Evolutionary conservation across 1,139 yeast species (phyloP), one percentile per base, ranked within the genome.

Genomic region (Blastobotrys apis): DNA sequence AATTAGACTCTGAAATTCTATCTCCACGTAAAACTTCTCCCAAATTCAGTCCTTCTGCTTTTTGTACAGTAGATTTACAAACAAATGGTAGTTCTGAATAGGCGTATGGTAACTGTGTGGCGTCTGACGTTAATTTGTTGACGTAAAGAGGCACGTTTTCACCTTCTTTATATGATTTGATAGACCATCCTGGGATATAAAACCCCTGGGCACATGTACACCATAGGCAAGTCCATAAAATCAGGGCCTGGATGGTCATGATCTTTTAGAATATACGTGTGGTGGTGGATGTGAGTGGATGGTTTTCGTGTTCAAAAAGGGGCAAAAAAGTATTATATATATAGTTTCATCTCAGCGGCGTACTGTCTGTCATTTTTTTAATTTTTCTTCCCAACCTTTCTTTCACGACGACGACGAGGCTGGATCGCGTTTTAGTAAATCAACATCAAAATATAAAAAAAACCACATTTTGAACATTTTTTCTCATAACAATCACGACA

Each of bases 21-120:
- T 88, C 95, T 5, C 96, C 96, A 46, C 83, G 72, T 37, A 87
- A 69, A 20, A 88, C 80, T 54, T 85, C 94, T 8, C 90, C 87
- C 25, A 87, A 62, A 5, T 88, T 81, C 42, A 85, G 64, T 50
- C 83, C 83, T 48, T 74, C 73, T 27, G 77, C 72, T 3, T 66
- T 64, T 10, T 64, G 57, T 23, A 39, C 30, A 5, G 26, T 45
- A 1, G 86, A 81, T 0, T 87, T 87, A 64, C 96, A 88, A 4
- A 85, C 83, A 64, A 87, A 88, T 1, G 86, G 86, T 42, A 87
- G 68, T 48, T 80, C 85, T 61, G 81, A 79, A 60, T 84, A 88
- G 1, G 84, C 80, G 59, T 72, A 84, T 0, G 95, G 94, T n/a
- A 83, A 68, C 56, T 83, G 90, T 1, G 88, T 81, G 25, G 75